Conservation (phyloP, 805 yeast species). For the Candida ortonii region DNA sequence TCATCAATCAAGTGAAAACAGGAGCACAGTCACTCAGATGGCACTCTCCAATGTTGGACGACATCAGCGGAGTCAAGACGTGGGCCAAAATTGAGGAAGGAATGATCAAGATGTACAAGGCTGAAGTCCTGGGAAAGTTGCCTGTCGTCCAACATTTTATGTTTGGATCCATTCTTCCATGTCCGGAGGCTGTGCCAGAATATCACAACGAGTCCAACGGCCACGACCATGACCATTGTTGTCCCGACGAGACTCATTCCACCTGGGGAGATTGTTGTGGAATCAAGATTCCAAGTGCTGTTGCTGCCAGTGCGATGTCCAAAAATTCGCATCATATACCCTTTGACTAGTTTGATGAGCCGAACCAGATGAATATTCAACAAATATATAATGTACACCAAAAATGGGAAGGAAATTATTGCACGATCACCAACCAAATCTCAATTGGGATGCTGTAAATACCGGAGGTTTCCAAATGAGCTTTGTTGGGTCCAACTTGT, state of each 20-base stretch:
- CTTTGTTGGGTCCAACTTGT: slow-evolving; percentile 66
- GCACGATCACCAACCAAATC: slow-evolving; percentile 81
- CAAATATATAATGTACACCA: neutral
- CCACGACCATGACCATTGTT: slow-evolving; percentile 25
- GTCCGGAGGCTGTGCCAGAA: slow-evolving; percentile 65
- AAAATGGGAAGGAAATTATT: slow-evolving; percentile 1
- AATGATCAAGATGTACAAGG: slow-evolving; percentile 92
- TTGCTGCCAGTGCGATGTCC: slow-evolving; percentile 74
- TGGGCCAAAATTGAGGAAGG: slow-evolving; percentile 94
- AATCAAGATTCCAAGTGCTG: slow-evolving; percentile 90
- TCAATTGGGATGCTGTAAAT: slow-evolving; percentile 89
- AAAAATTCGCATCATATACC: slow-evolving; percentile 49
- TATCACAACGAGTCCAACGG: slow-evolving; percentile 27
- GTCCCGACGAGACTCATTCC: slow-evolving; percentile 35
- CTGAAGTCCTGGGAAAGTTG: slow-evolving; percentile 83
- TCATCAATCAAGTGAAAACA: slow-evolving; percentile 64
- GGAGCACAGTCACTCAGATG: slow-evolving; percentile 81
- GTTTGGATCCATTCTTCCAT: slow-evolving; percentile 68
- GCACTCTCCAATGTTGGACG: slow-evolving; percentile 97
- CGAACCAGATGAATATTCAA: neutral
- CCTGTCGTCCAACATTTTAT: slow-evolving; percentile 94
- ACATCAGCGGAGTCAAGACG: slow-evolving; percentile 82
- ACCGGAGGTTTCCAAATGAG: slow-evolving; percentile 94
- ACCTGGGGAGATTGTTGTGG: slow-evolving; percentile 99
- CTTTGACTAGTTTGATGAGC: slow-evolving; percentile 55